phyloP scores from a whole-genome alignment of 768 basidiomycete genomes.

The Lenzites betulinus region DNA sequence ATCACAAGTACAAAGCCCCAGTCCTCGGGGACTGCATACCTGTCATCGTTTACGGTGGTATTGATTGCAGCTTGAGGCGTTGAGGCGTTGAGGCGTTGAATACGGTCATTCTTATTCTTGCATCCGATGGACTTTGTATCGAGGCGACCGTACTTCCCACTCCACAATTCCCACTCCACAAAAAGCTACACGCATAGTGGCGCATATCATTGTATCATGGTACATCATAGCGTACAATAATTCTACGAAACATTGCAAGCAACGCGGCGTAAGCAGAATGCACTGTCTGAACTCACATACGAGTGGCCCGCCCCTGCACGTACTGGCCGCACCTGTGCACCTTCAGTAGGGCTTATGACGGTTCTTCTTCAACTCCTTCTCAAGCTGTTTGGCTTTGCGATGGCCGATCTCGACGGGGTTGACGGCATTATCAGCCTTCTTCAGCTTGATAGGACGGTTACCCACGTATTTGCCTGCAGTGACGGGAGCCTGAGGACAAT shows the following conservation, averaged over 20 bases:
- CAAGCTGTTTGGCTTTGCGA: constrained; percentile 87
- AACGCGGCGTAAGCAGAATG: not conserved
- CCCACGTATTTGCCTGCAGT: constrained; percentile 92
- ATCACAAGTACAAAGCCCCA: too few species aligned
- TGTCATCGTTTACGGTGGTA: too few species aligned
- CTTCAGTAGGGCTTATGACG: constrained; percentile 73
- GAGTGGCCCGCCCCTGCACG: not conserved
- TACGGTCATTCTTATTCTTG: too few species aligned
- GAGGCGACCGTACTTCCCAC: too few species aligned
- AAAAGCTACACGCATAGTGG: not conserved
- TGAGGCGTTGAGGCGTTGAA: too few species aligned
- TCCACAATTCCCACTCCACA: too few species aligned
- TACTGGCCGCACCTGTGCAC: not conserved
- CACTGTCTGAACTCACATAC: not conserved
- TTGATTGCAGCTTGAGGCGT: too few species aligned
- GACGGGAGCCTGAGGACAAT: constrained; percentile 3
- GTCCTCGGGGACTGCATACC: too few species aligned
- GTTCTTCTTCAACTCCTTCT: constrained; percentile 91
- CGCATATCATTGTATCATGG: too few species aligned
- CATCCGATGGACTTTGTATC: too few species aligned
- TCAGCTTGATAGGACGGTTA: constrained; percentile 93
- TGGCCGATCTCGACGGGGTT: constrained; percentile 93
- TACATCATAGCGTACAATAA: not conserved
- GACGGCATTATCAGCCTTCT: constrained; percentile 90
- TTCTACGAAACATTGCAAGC: not conserved